Evolutionary conservation across 2,329 filamentous ascomycete species (phyloP).

Genomic region (Dothistroma septosporum): DNA sequence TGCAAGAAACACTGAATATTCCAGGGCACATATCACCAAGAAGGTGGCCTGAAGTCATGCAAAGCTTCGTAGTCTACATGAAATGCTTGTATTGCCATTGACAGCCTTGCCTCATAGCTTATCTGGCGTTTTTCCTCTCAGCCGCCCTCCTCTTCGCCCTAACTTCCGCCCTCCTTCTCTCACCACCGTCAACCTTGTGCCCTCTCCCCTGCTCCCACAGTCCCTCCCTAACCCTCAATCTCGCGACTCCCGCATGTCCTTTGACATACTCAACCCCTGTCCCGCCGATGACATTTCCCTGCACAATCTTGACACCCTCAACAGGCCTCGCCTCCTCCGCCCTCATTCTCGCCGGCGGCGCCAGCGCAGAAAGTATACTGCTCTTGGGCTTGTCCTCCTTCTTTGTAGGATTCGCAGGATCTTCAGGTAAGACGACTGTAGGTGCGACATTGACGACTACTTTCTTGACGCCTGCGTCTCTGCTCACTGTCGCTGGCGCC

Average conservation of each 20-base stretch:
- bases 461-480: constrained; percentile 46
- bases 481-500: constrained; percentile 46
- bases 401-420: constrained; percentile 5
- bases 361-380: constrained; percentile 6
- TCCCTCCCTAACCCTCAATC: constrained; percentile 71
- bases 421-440: constrained; percentile 3
- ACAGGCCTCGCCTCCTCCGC: constrained; percentile 50
- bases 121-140: constrained; percentile 60
- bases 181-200: constrained; percentile 92
- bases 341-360: constrained; percentile 17
- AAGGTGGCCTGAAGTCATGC: too few species aligned
- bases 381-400: constrained; percentile 7
- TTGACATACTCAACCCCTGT: constrained; percentile 68
- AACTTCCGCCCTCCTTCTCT: constrained; percentile 81
- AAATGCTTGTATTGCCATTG: too few species aligned
- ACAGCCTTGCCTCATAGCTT: background rate
- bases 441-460: constrained; percentile 22
- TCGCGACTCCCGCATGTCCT: constrained; percentile 57
- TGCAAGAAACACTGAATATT: too few species aligned
- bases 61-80: too few species aligned
- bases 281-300: constrained; percentile 67
- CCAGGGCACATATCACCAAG: too few species aligned
- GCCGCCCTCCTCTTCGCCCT: constrained; percentile 78
- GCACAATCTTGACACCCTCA: constrained; percentile 62
- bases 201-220: constrained; percentile 89